A percentile compares a stretch with the other conserved stretches of the same genome.
Conservation (phyloP, 352 stramenopile species). For the Globisporangium nunn region DNA sequence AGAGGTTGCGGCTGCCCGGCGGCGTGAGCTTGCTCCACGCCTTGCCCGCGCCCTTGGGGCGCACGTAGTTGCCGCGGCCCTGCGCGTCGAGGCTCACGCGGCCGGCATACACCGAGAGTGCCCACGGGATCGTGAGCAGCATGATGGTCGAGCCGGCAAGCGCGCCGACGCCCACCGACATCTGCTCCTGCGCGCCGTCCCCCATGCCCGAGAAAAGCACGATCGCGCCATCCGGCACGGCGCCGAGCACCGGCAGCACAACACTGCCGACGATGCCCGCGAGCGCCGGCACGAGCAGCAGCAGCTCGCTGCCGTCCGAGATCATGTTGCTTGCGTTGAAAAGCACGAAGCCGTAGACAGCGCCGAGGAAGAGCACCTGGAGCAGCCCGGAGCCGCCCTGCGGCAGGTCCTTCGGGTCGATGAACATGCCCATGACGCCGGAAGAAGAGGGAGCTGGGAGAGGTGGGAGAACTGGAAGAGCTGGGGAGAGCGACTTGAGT, state of each 20-base stretch:
- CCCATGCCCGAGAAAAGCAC: slow-evolving; percentile 96
- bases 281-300: slow-evolving; percentile 94
- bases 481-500: slow-evolving; percentile 2
- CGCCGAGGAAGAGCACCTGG: slow-evolving; percentile 93
- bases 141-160: slow-evolving; percentile 99
- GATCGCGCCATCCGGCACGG: slow-evolving; percentile 96
- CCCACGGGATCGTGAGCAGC: slow-evolving; percentile 98
- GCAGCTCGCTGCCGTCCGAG: slow-evolving; percentile 96
- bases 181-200: slow-evolving; percentile 91
- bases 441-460: neutral
- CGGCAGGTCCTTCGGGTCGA: slow-evolving; percentile 82
- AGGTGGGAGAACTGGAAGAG: too few relatives aligned
- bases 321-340: slow-evolving; percentile 97
- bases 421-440: slow-evolving; percentile 43
- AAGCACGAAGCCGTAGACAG: slow-evolving; percentile 96
- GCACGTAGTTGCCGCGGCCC: slow-evolving; percentile 80
- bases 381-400: slow-evolving; percentile 68
- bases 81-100: slow-evolving; percentile 92
- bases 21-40: slow-evolving; percentile 85
- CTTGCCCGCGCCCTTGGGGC: slow-evolving; percentile 59
- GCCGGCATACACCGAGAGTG: slow-evolving; percentile 88
- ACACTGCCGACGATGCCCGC: slow-evolving; percentile 95
- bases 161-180: slow-evolving; percentile 95
- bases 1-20: slow-evolving; percentile 50
- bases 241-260: slow-evolving; percentile 95